Percentiles rank a stretch among this genome's conserved stretches.
These are phyloP conservation scores for Hanseniaspora thailandica DNA, from an alignment of 805 yeast genomes.

Conservation along the genomic window DNA sequence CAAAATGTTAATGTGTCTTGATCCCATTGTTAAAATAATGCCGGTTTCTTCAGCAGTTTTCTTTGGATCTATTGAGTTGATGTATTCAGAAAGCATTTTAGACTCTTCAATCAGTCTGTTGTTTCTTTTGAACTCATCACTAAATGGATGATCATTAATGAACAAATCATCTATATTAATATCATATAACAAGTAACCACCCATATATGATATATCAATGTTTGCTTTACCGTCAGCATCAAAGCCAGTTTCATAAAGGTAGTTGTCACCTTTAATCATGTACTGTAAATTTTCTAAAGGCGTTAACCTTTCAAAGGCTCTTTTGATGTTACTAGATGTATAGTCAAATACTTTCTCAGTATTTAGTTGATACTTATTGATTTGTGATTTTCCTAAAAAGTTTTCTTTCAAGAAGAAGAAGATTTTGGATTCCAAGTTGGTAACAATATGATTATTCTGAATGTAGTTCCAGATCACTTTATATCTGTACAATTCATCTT, in stretches of 20 bases:
- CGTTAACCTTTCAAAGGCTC: neutral
- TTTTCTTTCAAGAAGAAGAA: neutral
- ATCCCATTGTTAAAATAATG: constrained; percentile 17
- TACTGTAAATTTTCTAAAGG: constrained; percentile 8
- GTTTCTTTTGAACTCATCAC: neutral
- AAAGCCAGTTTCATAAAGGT: constrained; percentile 5
- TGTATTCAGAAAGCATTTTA: neutral
- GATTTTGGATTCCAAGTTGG: neutral
- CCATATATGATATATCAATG: constrained; percentile 1
- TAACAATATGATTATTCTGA: neutral
- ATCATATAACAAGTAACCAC: neutral
- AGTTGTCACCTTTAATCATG: constrained; percentile 2
- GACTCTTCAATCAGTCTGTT: neutral
- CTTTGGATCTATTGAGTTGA: neutral
- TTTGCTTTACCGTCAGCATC: neutral
- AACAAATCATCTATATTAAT: neutral
- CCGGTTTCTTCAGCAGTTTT: neutral
- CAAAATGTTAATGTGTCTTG: constrained; percentile 26
- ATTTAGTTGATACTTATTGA: neutral
- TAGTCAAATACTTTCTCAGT: neutral
- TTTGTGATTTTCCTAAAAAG: neutral
- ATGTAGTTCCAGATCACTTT: constrained; percentile 12
- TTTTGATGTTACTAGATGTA: neutral
- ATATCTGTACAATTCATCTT: constrained; percentile 5
- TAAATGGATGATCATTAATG: neutral